Percentiles rank a stretch among this genome's conserved stretches.
Conservation (phyloP, 2,329 filamentous ascomycete genomes). For the Bipolaris cookei region DNA sequence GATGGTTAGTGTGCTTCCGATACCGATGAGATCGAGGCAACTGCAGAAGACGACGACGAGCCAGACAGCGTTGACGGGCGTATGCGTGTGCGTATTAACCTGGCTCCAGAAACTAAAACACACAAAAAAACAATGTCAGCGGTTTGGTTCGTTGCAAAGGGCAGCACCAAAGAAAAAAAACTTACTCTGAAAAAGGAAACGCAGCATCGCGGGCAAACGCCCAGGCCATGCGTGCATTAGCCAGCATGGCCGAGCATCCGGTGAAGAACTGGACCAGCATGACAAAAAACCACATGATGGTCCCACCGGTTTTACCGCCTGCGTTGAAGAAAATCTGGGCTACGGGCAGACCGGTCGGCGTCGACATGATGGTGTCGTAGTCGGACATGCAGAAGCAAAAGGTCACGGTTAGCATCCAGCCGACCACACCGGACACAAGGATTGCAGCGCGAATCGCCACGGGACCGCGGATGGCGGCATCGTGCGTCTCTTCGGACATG, state of each 20-base stretch:
- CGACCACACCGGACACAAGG: conserved; percentile 64
- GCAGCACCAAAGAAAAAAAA: neutral
- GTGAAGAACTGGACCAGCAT: conserved; percentile 71
- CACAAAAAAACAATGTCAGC: conserved; percentile 23
- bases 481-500: conserved; percentile 71
- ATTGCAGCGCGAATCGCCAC: conserved; percentile 65
- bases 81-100: conserved; percentile 61
- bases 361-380: conserved; percentile 61
- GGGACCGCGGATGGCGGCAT: conserved; percentile 66
- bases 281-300: conserved; percentile 66
- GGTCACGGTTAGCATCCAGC: conserved; percentile 68
- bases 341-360: conserved; percentile 66
- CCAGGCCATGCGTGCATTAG: conserved; percentile 68
- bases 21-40: conserved; percentile 59
- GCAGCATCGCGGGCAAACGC: conserved; percentile 66
- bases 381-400: conserved; percentile 69
- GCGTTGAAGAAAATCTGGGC: conserved; percentile 66
- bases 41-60: conserved; percentile 65
- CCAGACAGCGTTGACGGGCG: conserved; percentile 69
- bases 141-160: neutral
- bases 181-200: conserved; percentile 64
- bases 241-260: conserved; percentile 67
- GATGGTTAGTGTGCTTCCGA: conserved; percentile 59
- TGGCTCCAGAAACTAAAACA: conserved; percentile 57
- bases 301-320: conserved; percentile 62